These are phyloP conservation scores for Penicillium coprophilum DNA, from an alignment of 495 filamentous ascomycete species.

Conservation along the genomic window DNA sequence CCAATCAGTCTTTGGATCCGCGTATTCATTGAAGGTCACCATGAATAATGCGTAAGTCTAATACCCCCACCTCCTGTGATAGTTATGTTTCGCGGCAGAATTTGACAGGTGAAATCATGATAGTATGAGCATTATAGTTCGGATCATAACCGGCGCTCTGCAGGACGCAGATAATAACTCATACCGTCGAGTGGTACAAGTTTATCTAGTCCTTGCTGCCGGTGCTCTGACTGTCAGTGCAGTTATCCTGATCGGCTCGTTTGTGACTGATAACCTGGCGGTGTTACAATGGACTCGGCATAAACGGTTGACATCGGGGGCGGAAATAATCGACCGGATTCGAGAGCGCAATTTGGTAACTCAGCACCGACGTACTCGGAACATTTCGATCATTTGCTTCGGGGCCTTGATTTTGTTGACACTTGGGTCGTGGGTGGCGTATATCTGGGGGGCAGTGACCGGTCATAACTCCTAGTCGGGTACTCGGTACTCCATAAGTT, in stretches of 20 bases:
- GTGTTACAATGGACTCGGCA: constrained; percentile 45
- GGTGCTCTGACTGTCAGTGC: constrained; percentile 32
- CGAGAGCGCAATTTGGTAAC: constrained; percentile 29
- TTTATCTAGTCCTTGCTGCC: constrained; percentile 41
- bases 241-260: constrained; percentile 29
- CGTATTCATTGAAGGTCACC: constrained; percentile 44
- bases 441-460: constrained; percentile 47
- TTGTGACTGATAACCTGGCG: constrained; percentile 26
- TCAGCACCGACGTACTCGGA: constrained; percentile 20
- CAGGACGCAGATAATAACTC: constrained; percentile 44
- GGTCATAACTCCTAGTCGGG: constrained; percentile 31
- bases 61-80: background rate
- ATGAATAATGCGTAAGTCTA: constrained; percentile 44
- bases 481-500: too few species aligned
- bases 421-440: constrained; percentile 41
- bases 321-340: constrained; percentile 28
- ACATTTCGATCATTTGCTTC: constrained; percentile 35
- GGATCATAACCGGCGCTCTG: constrained; percentile 44
- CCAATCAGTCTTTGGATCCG: constrained; percentile 46
- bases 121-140: constrained; percentile 47
- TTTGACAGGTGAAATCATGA: constrained; percentile 6
- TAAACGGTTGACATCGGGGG: constrained; percentile 33
- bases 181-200: constrained; percentile 40
- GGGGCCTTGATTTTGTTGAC: constrained; percentile 28
- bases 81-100: background rate